Percentiles rank a stretch among this genome's conserved stretches.
These are phyloP conservation scores for Neurospora tetraspora DNA, from an alignment of 495 filamentous ascomycete genomes.

Conservation along the genomic window DNA sequence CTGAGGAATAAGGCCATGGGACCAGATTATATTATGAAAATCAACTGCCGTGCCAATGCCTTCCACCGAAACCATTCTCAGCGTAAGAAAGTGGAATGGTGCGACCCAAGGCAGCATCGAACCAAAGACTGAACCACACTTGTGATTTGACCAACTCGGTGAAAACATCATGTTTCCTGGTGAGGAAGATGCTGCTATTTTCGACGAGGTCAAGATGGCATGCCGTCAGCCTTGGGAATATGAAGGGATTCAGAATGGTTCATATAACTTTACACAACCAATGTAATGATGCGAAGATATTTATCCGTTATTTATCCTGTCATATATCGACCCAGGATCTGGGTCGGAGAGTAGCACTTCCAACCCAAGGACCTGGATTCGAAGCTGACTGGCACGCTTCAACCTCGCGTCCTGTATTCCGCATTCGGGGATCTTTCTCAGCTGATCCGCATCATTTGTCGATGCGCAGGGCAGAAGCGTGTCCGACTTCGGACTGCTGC, in stretches of 20 bases:
- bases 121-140: background rate
- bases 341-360: background rate
- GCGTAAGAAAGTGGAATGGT: background rate
- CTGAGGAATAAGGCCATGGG: background rate
- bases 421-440: background rate
- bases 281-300: background rate
- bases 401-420: background rate
- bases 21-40: background rate
- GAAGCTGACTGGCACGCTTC: background rate
- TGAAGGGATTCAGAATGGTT: background rate
- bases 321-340: background rate
- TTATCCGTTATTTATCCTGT: constrained; percentile 1
- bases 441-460: background rate
- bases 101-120: background rate
- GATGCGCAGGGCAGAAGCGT: background rate
- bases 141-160: background rate
- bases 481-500: background rate
- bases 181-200: background rate
- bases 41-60: background rate
- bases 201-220: background rate
- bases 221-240: background rate
- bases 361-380: background rate
- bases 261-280: background rate
- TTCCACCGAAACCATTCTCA: background rate
- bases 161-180: background rate